These are phyloP conservation scores for Cochlearia excelsa DNA, from an alignment of 345 rosid species.

Conservation along the genomic window DNA sequence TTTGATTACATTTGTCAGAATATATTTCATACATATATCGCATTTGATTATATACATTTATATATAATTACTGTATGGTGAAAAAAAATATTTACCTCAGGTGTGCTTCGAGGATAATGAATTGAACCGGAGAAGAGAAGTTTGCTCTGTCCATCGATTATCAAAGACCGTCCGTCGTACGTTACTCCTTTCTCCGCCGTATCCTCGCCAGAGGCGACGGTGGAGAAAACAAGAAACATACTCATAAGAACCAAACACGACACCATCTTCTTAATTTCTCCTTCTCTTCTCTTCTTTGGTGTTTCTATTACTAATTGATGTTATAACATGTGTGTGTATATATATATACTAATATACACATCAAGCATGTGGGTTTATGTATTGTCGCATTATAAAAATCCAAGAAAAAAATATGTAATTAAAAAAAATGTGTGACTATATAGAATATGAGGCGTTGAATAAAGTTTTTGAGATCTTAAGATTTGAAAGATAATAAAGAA, in stretches of 20 bases:
- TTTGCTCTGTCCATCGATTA: constrained; percentile 49
- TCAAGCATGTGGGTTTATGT: constrained; percentile 29
- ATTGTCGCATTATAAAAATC: constrained; percentile 19
- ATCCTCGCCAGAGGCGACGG: constrained; percentile 11
- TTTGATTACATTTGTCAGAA: constrained; percentile 7
- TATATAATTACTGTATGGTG: not conserved
- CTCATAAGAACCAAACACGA: constrained; percentile 24
- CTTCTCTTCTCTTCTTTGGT: constrained; percentile 6
- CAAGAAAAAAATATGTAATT: constrained; percentile 5
- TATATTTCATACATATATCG: not conserved
- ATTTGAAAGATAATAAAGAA: constrained; percentile 6
- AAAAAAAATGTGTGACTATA: constrained; percentile 12
- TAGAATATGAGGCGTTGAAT: constrained; percentile 11
- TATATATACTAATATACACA: constrained; percentile 11
- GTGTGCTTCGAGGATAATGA: constrained; percentile 65
- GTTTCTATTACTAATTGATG: constrained; percentile 7
- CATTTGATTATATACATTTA: not conserved
- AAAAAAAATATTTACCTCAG: constrained; percentile 38
- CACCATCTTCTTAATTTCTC: constrained; percentile 18
- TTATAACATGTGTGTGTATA: constrained; percentile 13
- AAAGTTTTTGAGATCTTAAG: constrained; percentile 16
- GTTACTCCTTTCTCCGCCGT: constrained; percentile 36
- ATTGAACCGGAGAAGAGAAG: constrained; percentile 58
- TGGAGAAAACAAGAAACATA: constrained; percentile 17
- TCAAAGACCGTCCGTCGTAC: constrained; percentile 52